These are phyloP conservation scores for Tulasnella sp. DNA, from an alignment of 768 basidiomycete species.

Conservation along the genomic window DNA sequence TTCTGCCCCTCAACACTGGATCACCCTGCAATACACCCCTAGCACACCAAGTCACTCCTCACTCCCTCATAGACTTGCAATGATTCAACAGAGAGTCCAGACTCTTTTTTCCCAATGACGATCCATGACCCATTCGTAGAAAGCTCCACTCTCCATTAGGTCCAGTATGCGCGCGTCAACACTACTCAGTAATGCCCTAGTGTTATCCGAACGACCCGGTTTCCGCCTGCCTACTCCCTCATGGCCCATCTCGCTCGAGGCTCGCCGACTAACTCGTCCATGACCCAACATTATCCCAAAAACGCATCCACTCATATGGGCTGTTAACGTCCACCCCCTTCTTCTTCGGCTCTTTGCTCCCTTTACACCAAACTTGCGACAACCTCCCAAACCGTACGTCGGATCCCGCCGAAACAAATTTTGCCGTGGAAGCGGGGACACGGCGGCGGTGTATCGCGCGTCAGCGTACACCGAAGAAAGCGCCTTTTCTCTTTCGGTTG, in stretches of 20 bases:
- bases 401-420: not conserved
- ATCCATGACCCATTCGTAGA: not conserved
- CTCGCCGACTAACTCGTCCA: not conserved
- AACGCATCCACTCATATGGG: not conserved
- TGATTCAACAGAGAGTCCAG: not conserved
- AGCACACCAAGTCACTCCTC: not conserved
- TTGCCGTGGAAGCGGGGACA: not conserved
- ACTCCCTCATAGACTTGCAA: too few relatives aligned
- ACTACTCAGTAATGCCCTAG: not conserved
- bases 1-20: not conserved
- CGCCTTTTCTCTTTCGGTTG: not conserved
- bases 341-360: not conserved
- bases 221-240: not conserved
- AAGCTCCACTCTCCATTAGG: not conserved
- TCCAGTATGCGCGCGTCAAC: too few relatives aligned
- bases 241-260: not conserved
- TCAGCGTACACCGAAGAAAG: not conserved
- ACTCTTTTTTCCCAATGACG: not conserved
- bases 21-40: not conserved
- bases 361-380: not conserved
- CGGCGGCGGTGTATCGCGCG: not conserved
- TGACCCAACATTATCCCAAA: not conserved
- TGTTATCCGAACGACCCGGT: not conserved
- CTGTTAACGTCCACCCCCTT: not conserved
- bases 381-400: not conserved